These are phyloP conservation scores for Mollisiaceae sp. DNA, from an alignment of 2,329 filamentous ascomycete genomes.

Conservation along the genomic window DNA sequence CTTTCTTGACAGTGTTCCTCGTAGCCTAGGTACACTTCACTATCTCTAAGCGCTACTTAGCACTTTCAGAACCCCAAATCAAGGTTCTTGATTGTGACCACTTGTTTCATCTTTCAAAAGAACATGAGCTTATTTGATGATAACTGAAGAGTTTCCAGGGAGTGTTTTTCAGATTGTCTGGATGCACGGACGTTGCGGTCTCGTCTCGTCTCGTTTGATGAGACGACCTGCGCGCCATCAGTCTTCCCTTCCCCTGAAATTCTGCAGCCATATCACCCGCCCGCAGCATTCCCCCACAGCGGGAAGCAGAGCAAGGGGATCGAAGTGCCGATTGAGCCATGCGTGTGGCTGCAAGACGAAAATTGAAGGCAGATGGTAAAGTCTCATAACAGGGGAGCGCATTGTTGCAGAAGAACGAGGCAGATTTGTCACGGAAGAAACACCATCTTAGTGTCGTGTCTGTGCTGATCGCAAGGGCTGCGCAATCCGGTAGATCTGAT, in stretches of 20 bases:
- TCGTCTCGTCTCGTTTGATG: slow-evolving; percentile 19
- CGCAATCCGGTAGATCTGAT: slow-evolving; percentile 3
- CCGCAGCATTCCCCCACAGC: slow-evolving; percentile 13
- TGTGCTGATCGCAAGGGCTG: background rate
- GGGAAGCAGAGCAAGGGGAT: slow-evolving; percentile 14
- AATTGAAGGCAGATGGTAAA: slow-evolving; percentile 15
- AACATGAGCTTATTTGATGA: background rate
- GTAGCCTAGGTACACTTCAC: background rate
- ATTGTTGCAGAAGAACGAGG: background rate
- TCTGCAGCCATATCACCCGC: slow-evolving; percentile 17
- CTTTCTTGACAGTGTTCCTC: background rate
- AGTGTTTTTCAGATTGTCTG: background rate
- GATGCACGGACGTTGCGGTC: slow-evolving; percentile 23
- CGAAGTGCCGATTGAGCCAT: slow-evolving; percentile 4
- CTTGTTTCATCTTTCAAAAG: slow-evolving; percentile 2
- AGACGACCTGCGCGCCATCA: slow-evolving; percentile 17
- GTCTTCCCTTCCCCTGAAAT: slow-evolving; percentile 17
- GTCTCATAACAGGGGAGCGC: slow-evolving; percentile 9
- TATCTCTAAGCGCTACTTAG: background rate
- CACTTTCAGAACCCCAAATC: background rate
- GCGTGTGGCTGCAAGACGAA: slow-evolving; percentile 1
- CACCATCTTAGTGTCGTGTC: background rate
- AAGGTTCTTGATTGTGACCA: background rate
- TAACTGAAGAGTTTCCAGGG: background rate
- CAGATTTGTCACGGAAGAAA: slow-evolving; percentile 4